phyloP scores from a whole-genome alignment of 352 stramenopile genomes.

The Phytopythium ostracodes region DNA sequence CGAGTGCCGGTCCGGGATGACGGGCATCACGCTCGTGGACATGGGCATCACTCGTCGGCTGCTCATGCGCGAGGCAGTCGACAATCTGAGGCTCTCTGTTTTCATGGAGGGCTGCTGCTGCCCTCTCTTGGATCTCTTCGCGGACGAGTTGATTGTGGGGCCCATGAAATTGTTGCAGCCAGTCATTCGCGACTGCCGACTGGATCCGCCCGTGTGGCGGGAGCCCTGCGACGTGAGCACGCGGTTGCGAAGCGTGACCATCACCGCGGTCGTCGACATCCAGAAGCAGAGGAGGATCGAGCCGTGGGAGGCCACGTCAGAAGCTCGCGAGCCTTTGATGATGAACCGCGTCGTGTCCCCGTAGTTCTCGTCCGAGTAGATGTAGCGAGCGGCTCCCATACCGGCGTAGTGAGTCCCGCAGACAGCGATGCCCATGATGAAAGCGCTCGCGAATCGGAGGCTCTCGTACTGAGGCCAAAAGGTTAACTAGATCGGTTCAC shows the following conservation, averaged over 20 bases:
- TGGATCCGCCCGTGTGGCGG: neutral
- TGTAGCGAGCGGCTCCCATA: conserved; percentile 44
- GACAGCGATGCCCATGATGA: conserved; percentile 65
- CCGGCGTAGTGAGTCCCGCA: conserved; percentile 58
- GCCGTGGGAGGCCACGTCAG: conserved; percentile 34
- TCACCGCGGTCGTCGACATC: conserved; percentile 28
- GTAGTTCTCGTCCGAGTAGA: conserved; percentile 26
- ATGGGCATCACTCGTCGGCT: conserved; percentile 1
- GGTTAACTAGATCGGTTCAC: conserved; percentile 27
- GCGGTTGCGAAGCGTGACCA: conserved; percentile 5
- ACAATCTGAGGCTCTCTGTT: neutral
- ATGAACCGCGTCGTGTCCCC: conserved; percentile 18
- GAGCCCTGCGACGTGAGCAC: neutral
- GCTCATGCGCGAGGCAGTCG: neutral
- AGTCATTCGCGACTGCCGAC: neutral
- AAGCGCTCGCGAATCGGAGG: conserved; percentile 42
- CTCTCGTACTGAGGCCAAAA: conserved; percentile 55
- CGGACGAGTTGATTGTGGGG: neutral
- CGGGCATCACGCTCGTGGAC: neutral
- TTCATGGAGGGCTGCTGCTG: conserved; percentile 7
- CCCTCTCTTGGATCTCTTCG: neutral
- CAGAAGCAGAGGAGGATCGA: conserved; percentile 53
- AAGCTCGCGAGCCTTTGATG: conserved; percentile 28
- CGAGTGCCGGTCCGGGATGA: conserved; percentile 4
- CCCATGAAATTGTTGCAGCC: neutral